Conservation (phyloP, 495 filamentous ascomycete species). For the Hypoxylon crocopeplum region DNA sequence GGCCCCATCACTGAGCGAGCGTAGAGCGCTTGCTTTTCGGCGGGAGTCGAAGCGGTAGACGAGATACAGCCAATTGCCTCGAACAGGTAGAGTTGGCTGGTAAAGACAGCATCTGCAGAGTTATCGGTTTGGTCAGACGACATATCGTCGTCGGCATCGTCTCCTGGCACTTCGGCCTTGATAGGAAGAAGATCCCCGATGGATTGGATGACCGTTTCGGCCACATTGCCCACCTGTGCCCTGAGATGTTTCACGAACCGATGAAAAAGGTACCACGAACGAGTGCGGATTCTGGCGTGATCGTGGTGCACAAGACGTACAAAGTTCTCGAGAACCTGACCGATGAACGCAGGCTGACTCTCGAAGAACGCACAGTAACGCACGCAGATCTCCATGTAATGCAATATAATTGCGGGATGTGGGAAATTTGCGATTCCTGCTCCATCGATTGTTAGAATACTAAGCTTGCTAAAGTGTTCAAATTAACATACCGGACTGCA, state of each 20-base stretch:
- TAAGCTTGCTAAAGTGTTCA: not conserved
- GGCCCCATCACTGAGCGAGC: conserved; percentile 85
- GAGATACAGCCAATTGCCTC: conserved; percentile 93
- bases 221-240: conserved; percentile 82
- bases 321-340: conserved; percentile 88
- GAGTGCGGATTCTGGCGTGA: conserved; percentile 79
- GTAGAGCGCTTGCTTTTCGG: conserved; percentile 83
- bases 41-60: conserved; percentile 73
- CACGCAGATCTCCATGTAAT: conserved; percentile 98
- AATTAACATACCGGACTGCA: conserved; percentile 76
- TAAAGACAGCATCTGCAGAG: conserved; percentile 87
- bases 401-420: conserved; percentile 89
- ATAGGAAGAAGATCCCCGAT: conserved; percentile 87
- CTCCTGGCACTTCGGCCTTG: conserved; percentile 81
- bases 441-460: conserved; percentile 14
- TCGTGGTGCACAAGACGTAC: conserved; percentile 87
- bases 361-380: conserved; percentile 95
- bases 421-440: conserved; percentile 80
- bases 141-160: conserved; percentile 86
- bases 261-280: conserved; percentile 97
- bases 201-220: conserved; percentile 87
- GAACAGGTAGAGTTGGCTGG: conserved; percentile 88
- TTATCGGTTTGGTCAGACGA: conserved; percentile 90
- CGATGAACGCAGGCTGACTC: conserved; percentile 75
- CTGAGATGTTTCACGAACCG: conserved; percentile 90